Evolutionary conservation across 257 asterid genomes (phyloP), one percentile per base, ranked within the genome.

Genomic region (Rehmannia glutinosa): DNA sequence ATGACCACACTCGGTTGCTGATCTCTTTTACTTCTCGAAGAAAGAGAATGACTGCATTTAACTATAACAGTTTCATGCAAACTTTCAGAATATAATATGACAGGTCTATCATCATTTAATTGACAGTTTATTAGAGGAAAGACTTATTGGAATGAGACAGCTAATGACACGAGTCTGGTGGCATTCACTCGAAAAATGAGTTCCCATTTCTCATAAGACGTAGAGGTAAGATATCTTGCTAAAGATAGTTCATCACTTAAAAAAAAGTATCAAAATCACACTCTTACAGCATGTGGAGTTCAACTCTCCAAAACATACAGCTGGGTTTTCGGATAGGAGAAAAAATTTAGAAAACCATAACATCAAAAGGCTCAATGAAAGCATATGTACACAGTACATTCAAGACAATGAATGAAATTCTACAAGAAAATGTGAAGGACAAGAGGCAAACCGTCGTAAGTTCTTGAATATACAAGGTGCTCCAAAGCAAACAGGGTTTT

Each of bases 401-500:
- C 53, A 59, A 70, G 33, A 60, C 17, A 12, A 43, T 8, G 36
- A 41, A 61, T 46, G 25, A 52, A 57, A 59, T 27, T 20, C 10
- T 27, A 56, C 13, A 46, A 45, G 33, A 55, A 50, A 42, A 68
- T 12, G 24, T 27, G 30, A 57, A 73, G 50, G 52, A 49, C 24
- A 77, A 15, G 64, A 71, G 38, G 59, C 86, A 61, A 61, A 90
- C 98, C 91, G 4, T 30, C 6, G 83, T 74, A 50, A 75, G 80
- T 66, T 86, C 92, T 74, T 93, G 99, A 69, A 81, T 73, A 75
- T 85, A 93, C 58, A 73, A 61, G 24, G 83, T 72, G 76, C 92
- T 87, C 96, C 96, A 90, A 62, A 93, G 87, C 81, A 93, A 74
- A 75, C 81, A 53, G 20, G 99, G 96, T 66, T 82, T 88, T 46